These are phyloP conservation scores for Trichosporon faecale DNA, from an alignment of 1,284 basidiomycete species.

Conservation along the genomic window DNA sequence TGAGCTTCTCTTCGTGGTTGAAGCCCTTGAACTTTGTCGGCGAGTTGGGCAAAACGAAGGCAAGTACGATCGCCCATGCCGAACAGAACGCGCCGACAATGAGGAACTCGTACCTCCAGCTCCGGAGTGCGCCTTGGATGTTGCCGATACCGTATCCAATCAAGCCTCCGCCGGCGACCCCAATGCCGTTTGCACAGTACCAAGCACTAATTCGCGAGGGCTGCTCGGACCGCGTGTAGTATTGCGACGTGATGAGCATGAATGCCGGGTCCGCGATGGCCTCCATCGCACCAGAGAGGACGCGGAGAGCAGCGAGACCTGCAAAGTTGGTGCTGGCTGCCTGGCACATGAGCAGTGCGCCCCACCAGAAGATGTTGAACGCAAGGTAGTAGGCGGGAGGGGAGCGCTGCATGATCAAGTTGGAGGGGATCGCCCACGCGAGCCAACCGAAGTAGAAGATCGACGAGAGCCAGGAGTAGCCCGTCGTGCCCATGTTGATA, in stretches of 20 bases:
- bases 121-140: constrained; percentile 47
- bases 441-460: constrained; percentile 57
- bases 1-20: constrained; percentile 50
- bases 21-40: constrained; percentile 46
- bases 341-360: constrained; percentile 51
- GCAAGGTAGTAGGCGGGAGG: constrained; percentile 55
- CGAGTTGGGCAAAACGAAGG: constrained; percentile 47
- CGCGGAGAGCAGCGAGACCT: constrained; percentile 52
- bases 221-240: constrained; percentile 50
- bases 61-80: constrained; percentile 43
- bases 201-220: constrained; percentile 46
- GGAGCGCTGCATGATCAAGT: constrained; percentile 56
- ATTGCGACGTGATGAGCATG: constrained; percentile 47
- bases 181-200: constrained; percentile 51
- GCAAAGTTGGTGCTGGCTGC: constrained; percentile 54
- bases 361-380: constrained; percentile 56
- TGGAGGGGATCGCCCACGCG: constrained; percentile 56
- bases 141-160: constrained; percentile 44
- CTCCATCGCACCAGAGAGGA: constrained; percentile 54
- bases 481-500: constrained; percentile 38
- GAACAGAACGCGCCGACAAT: constrained; percentile 49
- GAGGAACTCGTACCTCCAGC: constrained; percentile 53
- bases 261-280: constrained; percentile 52
- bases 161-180: constrained; percentile 47
- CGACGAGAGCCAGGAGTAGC: constrained; percentile 50